These are phyloP conservation scores for Mycena leptocephala DNA, from an alignment of 768 basidiomycete species.

Conservation along the genomic window DNA sequence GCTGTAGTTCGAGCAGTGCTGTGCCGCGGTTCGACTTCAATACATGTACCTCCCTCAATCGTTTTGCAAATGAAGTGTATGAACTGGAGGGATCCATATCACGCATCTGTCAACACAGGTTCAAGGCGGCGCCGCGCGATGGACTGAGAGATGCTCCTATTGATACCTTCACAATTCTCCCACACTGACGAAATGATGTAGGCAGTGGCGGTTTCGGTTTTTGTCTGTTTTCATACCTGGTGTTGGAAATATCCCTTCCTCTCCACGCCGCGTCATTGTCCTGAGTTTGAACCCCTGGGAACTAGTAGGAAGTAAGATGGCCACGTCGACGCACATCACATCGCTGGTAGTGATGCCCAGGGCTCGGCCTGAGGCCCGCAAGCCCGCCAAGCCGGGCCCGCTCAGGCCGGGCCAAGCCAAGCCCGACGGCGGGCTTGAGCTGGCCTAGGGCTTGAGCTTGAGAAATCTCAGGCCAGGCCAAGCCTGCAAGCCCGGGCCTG, in stretches of 20 bases:
- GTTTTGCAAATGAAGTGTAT: slow-evolving; percentile 2
- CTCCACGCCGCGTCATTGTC: slow-evolving; percentile 11
- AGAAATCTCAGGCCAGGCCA: too few species aligned
- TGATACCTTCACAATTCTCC: slow-evolving; percentile 11
- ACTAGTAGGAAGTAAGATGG: slow-evolving; percentile 9
- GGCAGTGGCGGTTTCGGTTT: slow-evolving; percentile 6
- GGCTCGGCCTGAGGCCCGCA: too few species aligned
- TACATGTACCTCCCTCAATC: slow-evolving; percentile 5
- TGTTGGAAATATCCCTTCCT: slow-evolving; percentile 19
- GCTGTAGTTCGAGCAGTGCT: slow-evolving; percentile 7
- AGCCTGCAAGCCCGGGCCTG: too few species aligned
- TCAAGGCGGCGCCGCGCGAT: slow-evolving; percentile 11
- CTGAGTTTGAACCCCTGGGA: not conserved
- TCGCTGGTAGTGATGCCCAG: too few species aligned
- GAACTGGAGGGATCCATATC: slow-evolving; percentile 14
- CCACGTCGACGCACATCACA: slow-evolving; percentile 14
- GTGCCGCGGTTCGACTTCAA: slow-evolving; percentile 3
- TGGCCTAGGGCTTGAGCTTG: too few species aligned
- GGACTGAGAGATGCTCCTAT: slow-evolving; percentile 9
- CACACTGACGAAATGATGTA: not conserved
- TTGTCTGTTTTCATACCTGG: not conserved
- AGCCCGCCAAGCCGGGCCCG: too few species aligned
- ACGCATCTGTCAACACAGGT: slow-evolving; percentile 20
- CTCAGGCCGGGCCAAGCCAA: too few species aligned
- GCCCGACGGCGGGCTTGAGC: too few species aligned